Evolutionary conservation across 345 rosid genomes (phyloP), one percentile per base, ranked within the genome.

Genomic region (Geranium brycei): DNA sequence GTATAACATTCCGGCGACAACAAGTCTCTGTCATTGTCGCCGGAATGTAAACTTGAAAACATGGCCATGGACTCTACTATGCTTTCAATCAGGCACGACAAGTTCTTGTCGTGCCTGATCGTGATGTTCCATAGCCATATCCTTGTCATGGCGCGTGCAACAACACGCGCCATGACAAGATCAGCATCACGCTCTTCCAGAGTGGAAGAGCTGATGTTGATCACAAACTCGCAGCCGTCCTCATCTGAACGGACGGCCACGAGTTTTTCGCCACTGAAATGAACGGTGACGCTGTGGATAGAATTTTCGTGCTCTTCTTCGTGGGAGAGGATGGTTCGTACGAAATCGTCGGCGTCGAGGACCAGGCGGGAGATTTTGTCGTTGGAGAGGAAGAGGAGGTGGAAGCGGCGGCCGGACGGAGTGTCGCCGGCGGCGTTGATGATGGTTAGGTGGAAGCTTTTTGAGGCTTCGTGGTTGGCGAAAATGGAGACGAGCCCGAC

Each of bases 401-500:
- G 5, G 68, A 88, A 86, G 32, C 63, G 80, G 40, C 65, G 65
- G 1, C 79, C 82, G 0, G 81, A 64, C 5, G 70, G 72, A 15
- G 80, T 38, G 57, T 74, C 56, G 11, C 28, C 5, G 55, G 30
- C 51, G 1, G 81, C 80, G 19, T 80, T 84, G 75, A 76, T 47
- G 51, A 82, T 75, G 3, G 64, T 71, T 59, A 62, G 16, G 65
- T 40, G 57, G 57, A 62, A 62, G 55, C 51, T 19, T 62, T 51
- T 62, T 11, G 65, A 79, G 3, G 84, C 79, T 72, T 82, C 87
- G 4, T 62, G 68, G 68, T 76, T 79, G 63, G 89, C 89, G 86
- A 82, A 88, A 1, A 83, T 8, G 31, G 89, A 79, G 73, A 85
- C 38, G n/a, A 76, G 30, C 62, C 80, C 87, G 6, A 81, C 3